Evolutionary conservation across 495 filamentous ascomycete genomes (phyloP).

Genomic region (Geoglossum glabrum): DNA sequence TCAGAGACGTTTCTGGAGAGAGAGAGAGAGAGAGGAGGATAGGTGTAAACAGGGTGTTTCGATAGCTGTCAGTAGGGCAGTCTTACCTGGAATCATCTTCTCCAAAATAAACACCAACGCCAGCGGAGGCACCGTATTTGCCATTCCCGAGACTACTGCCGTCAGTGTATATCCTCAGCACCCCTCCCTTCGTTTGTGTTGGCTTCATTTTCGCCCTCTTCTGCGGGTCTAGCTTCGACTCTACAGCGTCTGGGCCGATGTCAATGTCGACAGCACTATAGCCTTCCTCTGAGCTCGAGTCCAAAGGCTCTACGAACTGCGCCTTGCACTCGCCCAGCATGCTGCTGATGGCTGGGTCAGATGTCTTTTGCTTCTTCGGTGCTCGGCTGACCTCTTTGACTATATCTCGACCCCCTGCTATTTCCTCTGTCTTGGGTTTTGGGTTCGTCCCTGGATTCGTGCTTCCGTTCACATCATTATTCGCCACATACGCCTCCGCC

Average conservation of each 20-base stretch:
- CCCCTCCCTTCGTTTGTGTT: conserved; percentile 17
- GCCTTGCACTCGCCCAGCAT: not conserved
- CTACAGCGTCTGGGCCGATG: conserved; percentile 36
- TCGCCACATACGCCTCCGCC: conserved; percentile 50
- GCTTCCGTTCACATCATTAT: conserved; percentile 11
- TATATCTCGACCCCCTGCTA: not conserved
- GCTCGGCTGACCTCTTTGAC: not conserved
- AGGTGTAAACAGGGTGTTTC: not conserved
- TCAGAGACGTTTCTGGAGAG: conserved; percentile 62
- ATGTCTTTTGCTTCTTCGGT: not conserved
- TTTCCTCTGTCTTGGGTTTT: not conserved
- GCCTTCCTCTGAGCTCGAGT: not conserved
- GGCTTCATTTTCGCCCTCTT: conserved; percentile 18
- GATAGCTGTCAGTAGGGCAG: not conserved
- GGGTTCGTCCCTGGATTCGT: conserved; percentile 9
- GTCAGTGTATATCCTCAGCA: conserved; percentile 71
- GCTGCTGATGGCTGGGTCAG: not conserved
- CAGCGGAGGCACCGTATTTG: conserved; percentile 44
- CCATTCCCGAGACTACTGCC: conserved; percentile 72
- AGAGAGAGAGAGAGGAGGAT: not conserved
- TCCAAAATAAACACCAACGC: conserved; percentile 79
- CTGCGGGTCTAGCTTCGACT: conserved; percentile 34
- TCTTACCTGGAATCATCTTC: conserved; percentile 44
- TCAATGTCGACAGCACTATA: conserved; percentile 24
- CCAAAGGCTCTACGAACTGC: not conserved